Base-by-base conservation (phyloP, 2,329 filamentous ascomycete genomes). In the Cordyceps fumosorosea region DNA sequence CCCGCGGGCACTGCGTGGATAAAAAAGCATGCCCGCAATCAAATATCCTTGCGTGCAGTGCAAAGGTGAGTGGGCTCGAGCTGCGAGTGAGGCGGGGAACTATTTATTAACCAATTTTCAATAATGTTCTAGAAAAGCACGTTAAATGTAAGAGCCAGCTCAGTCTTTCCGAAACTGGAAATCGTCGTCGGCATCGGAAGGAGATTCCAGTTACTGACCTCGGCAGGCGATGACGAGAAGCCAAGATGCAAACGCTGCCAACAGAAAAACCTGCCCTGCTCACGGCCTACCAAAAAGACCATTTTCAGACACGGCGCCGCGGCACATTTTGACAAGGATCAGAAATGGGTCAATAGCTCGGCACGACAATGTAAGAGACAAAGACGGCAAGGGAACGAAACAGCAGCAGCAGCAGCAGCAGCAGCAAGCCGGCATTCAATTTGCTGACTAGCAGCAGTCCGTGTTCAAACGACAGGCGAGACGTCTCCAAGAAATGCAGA, bases 281-380 rank as follows among this genome's bases (percentile, higher is more conserved):
- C 69, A 0, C 69, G 74, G 0, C 75, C 75, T 1, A 67, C 66
- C 0, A 73, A 70, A 48, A 71, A 68, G 65, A 75, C 73, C 0
- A 71, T 77, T 6, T 77, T 77, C 65, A 71, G 72, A 5, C 74
- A 76, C 50, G 70, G 72, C 12, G 71, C 73, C 0, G 66, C 68
- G 1, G 70, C 69, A 40, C 69, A 67, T 8, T 73, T 77, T 48
- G 69, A 73, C 54, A 69, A 68, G 5, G 68, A 73, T 57, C 74
- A 76, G 65, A 69, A 71, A 61, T 76, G 74, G 75, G 73, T 76
- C 8, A 73, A 70, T 8, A 74, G 71, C 48, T 68, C 71, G 34
- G 70, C 72, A 0, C 69, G 67, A 54, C 68, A 75, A 37, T 76
- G 75, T 76, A 62, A 60, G 74, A 4, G 18, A 29, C 66, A 66